Percentiles rank a stretch among this genome's conserved stretches.
phyloP scores from a whole-genome alignment of 306 rosid species.

The Biancaea sappan region DNA sequence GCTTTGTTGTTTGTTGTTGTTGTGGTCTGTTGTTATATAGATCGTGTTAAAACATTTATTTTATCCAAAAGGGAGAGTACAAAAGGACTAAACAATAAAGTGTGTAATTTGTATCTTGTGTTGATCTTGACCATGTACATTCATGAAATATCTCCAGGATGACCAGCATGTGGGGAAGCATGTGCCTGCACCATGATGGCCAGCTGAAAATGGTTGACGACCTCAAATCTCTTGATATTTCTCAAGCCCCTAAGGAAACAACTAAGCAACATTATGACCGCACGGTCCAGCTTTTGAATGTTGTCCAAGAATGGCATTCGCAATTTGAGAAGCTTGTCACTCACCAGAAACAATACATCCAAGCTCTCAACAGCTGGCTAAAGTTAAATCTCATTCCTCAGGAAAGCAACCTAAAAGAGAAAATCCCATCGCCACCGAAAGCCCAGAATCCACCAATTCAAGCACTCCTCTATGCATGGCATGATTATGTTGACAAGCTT shows the following conservation, averaged over 20 bases:
- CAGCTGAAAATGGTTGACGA: slow-evolving; percentile 63
- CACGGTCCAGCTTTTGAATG: slow-evolving; percentile 64
- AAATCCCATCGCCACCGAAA: slow-evolving; percentile 70
- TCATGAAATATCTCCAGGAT: slow-evolving; percentile 52
- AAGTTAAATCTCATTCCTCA: slow-evolving; percentile 81
- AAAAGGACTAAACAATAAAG: background rate
- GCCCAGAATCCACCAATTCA: slow-evolving; percentile 73
- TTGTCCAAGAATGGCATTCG: slow-evolving; percentile 62
- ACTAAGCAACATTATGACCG: slow-evolving; percentile 67
- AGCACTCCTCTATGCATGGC: slow-evolving; percentile 67
- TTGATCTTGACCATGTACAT: slow-evolving; percentile 21
- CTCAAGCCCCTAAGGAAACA: slow-evolving; percentile 68
- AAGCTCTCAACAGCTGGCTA: slow-evolving; percentile 70
- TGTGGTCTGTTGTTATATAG: no score
- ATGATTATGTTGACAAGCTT: slow-evolving; percentile 78
- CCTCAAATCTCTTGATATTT: slow-evolving; percentile 63
- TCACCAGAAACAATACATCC: slow-evolving; percentile 79
- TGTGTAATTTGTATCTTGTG: background rate
- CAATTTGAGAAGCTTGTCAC: slow-evolving; percentile 73
- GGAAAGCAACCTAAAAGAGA: slow-evolving; percentile 84
- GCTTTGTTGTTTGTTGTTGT: no score
- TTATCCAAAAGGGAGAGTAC: no score
- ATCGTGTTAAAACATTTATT: no score
- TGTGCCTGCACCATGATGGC: slow-evolving; percentile 58
- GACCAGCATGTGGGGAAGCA: slow-evolving; percentile 78